Conservation (phyloP, 2,329 filamentous ascomycete genomes). For the Aureobasidium uvarum region DNA sequence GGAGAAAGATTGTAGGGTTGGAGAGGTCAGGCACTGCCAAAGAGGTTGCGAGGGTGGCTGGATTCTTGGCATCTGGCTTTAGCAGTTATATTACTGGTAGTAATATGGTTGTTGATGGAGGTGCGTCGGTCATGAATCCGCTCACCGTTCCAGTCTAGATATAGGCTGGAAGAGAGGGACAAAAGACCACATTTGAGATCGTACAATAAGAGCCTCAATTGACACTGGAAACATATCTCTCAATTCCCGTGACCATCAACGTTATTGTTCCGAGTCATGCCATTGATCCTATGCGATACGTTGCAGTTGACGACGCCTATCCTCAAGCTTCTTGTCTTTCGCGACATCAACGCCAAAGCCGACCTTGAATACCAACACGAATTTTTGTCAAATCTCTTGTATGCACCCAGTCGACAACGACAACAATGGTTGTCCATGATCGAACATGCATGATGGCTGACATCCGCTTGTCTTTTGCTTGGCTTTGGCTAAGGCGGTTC, state of each 20-base stretch:
- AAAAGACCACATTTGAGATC: not conserved
- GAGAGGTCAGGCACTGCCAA: constrained; percentile 58
- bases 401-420: too few species aligned
- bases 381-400: too few species aligned
- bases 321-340: too few species aligned
- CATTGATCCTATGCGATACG: too few species aligned
- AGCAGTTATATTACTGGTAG: constrained; percentile 62
- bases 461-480: too few species aligned
- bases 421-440: too few species aligned
- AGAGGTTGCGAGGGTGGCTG: constrained; percentile 60
- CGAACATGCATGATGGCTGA: too few species aligned
- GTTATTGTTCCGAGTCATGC: too few species aligned
- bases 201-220: not conserved
- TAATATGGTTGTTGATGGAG: constrained; percentile 63
- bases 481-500: too few species aligned
- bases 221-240: not conserved
- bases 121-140: constrained; percentile 45
- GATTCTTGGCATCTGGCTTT: constrained; percentile 63
- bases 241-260: not conserved
- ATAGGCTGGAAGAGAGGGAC: not conserved
- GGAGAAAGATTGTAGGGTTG: constrained; percentile 55
- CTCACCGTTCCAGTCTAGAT: constrained; percentile 35
- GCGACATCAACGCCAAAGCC: too few species aligned
- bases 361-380: too few species aligned
- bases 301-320: too few species aligned